Evolutionary conservation across 805 yeast species (phyloP), one percentile per base, ranked within the genome.

Genomic region (Kluyveromyces aestuarii): DNA sequence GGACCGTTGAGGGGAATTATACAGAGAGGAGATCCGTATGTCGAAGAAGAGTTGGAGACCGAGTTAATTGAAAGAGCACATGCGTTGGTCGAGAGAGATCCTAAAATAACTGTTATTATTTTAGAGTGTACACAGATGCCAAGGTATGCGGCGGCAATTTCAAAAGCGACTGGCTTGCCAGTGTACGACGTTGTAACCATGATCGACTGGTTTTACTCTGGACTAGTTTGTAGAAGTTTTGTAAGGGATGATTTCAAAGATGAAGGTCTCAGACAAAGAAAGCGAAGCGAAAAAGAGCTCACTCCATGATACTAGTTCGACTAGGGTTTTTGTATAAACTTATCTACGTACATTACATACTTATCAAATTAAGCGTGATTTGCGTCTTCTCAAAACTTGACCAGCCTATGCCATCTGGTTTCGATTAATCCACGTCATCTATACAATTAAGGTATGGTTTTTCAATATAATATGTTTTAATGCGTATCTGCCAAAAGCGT

Each of bases 41-140:
- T 57, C 27, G 53, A 54, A 37, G 61, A 60, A 27, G 58, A 57
- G 40, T 50, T 61, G 2, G 61, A 55, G 21, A 50, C 55, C 8
- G 68, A 66, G 46, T 47, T 63, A 38, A 61, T 64, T 8, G 43
- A 40, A 8, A 45, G 61, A 27, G 62, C 66, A 1, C 41, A 50
- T 17, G 52, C 50, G 4, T 48, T 63, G 8, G 8, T 67, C 1
- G 49, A 50, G 8, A 51, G 57, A 17, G 54, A 52, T 19, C 56
- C 59, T 8, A 41, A 48, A 6, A 55, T 65, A 36, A 61, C 62
- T 11, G 69, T 61, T 0, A 54, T 66, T 47, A 67, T 66, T 9
- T 55, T 66, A 47, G 70, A 65, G 48, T 65, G 71, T 47, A 62
- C 69, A 8, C 67, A 66, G 45, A 66, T 67, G 67, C 68, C 67